Evolutionary conservation across 106 monocot genomes (phyloP).

Genomic region (Iris macrosiphon): DNA sequence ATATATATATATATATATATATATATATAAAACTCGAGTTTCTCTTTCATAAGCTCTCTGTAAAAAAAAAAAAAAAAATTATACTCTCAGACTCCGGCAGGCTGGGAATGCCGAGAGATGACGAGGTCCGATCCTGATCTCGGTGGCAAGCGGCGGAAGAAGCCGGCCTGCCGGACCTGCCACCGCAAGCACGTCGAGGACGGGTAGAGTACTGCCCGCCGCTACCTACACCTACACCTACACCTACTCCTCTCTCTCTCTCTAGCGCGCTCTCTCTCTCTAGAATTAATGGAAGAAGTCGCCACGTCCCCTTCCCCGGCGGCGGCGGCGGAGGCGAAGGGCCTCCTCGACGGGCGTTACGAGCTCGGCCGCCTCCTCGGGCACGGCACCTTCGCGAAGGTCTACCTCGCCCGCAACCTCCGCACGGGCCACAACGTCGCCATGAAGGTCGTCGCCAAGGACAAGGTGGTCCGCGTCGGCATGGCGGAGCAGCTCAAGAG

Average conservation of each 20-base stretch:
- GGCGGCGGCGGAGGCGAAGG: slow-evolving; percentile 3
- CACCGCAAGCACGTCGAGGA: slow-evolving; percentile 61
- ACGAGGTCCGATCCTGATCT: slow-evolving; percentile 14
- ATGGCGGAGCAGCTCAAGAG: slow-evolving; percentile 81
- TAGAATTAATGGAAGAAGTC: neutral
- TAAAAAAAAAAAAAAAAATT: no score
- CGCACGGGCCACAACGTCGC: slow-evolving; percentile 25
- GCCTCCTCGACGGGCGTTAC: slow-evolving; percentile 46
- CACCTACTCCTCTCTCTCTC: no score
- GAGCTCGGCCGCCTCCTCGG: slow-evolving; percentile 66
- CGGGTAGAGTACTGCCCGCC: no score
- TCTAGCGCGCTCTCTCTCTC: no score
- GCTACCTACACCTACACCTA: no score
- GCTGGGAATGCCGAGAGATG: slow-evolving; percentile 33
- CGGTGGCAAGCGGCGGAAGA: slow-evolving; percentile 19
- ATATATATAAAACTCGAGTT: no score
- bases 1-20: no score
- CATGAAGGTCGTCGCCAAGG: slow-evolving; percentile 65
- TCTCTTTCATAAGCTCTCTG: no score
- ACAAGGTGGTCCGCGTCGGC: slow-evolving; percentile 53
- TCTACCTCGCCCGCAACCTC: slow-evolving; percentile 49
- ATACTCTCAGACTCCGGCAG: no score
- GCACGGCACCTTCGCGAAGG: slow-evolving; percentile 67
- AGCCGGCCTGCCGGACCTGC: slow-evolving; percentile 32
- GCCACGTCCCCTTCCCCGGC: neutral